phyloP scores from a whole-genome alignment of 2,329 filamentous ascomycete genomes.

The Paecilomyces fulvus region DNA sequence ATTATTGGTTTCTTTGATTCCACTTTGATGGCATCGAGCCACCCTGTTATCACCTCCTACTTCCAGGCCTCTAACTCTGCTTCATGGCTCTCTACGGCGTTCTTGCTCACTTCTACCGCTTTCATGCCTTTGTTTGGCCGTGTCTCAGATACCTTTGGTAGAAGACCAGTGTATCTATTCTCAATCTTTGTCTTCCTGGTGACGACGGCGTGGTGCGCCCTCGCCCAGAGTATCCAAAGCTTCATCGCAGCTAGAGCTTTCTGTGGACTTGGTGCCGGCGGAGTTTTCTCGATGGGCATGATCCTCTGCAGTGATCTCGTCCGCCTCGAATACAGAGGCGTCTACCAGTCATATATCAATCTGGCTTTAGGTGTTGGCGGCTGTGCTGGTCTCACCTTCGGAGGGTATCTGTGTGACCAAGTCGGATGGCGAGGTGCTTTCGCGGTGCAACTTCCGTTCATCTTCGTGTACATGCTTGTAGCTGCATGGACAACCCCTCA shows the following conservation, averaged over 20 bases:
- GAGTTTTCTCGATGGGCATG: conserved; percentile 61
- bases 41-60: conserved; percentile 73
- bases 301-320: conserved; percentile 56
- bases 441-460: conserved; percentile 42
- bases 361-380: conserved; percentile 28
- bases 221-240: conserved; percentile 58
- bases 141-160: conserved; percentile 64
- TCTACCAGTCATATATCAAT: conserved; percentile 37
- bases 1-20: conserved; percentile 60
- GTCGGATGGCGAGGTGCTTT: conserved; percentile 37
- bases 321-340: conserved; percentile 54
- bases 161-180: conserved; percentile 58
- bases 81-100: conserved; percentile 74
- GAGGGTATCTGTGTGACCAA: conserved; percentile 31
- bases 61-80: conserved; percentile 70
- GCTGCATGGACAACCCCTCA: conserved; percentile 37
- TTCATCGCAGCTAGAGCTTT: conserved; percentile 65
- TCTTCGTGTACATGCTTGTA: conserved; percentile 37
- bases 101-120: conserved; percentile 66
- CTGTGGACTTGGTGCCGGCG: conserved; percentile 66
- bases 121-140: conserved; percentile 69
- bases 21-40: conserved; percentile 72
- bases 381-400: conserved; percentile 31
- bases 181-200: conserved; percentile 54
- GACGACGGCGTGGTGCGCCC: conserved; percentile 62